Conservation (phyloP, 108 stramenopile species). For the Cyclotella cryptica region DNA sequence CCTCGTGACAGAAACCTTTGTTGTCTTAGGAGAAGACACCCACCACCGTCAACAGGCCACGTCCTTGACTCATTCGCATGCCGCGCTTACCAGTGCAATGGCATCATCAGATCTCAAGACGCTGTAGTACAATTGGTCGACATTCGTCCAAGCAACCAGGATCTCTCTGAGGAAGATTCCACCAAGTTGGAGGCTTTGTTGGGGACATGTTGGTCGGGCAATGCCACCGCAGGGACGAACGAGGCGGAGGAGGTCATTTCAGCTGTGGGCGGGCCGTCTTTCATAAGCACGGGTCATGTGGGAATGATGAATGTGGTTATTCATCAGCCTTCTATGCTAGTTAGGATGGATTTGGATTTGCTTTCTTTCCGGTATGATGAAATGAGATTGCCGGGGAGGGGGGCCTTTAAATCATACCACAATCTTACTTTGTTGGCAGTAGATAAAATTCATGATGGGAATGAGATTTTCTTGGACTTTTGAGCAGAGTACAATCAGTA, state of each 20-base stretch:
- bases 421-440: conserved; percentile 70
- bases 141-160: conserved; percentile 29
- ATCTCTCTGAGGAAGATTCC: conserved; percentile 11
- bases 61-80: conserved; percentile 45
- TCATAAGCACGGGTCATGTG: conserved; percentile 49
- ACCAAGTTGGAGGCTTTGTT: conserved; percentile 34
- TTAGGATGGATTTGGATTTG: conserved; percentile 45
- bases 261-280: conserved; percentile 53
- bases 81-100: conserved; percentile 33
- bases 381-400: conserved; percentile 53
- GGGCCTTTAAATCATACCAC: conserved; percentile 69
- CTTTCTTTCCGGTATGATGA: conserved; percentile 47
- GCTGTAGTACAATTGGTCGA: conserved; percentile 49
- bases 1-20: conserved; percentile 15
- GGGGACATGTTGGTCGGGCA: conserved; percentile 43
- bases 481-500: conserved; percentile 66
- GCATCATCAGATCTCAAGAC: conserved; percentile 39
- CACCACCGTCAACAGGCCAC: conserved; percentile 44
- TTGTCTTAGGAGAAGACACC: conserved; percentile 22
- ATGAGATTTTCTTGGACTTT: conserved; percentile 80
- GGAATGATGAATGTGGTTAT: conserved; percentile 54
- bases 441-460: conserved; percentile 66
- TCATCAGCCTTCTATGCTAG: conserved; percentile 47
- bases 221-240: conserved; percentile 42
- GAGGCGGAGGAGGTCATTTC: conserved; percentile 51